Evolutionary conservation across 1,139 yeast genomes (phyloP).

Genomic region (Schwanniomyces etchellsii): DNA sequence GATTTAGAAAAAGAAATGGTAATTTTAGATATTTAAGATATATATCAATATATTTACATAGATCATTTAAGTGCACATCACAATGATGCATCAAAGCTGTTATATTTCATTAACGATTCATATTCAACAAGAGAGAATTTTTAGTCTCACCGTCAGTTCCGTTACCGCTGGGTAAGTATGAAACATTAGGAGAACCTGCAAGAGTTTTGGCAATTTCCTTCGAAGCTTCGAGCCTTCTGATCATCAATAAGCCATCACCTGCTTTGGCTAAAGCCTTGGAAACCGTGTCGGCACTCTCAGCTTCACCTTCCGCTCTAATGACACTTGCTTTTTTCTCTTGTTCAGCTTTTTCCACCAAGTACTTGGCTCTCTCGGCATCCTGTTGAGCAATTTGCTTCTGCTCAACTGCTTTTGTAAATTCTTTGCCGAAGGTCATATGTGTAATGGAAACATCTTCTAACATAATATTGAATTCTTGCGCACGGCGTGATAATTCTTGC

Average conservation of each 20-base stretch:
- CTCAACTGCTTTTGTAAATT: conserved; percentile 97
- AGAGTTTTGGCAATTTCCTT: conserved; percentile 90
- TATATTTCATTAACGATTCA: conserved; percentile 25
- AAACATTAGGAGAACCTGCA: conserved; percentile 77
- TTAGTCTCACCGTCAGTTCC: conserved; percentile 24
- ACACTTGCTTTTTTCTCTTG: conserved; percentile 95
- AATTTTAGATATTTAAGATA: conserved; percentile 27
- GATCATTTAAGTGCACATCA: conserved; percentile 8
- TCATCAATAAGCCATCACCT: conserved; percentile 92
- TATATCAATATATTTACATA: conserved; percentile 5
- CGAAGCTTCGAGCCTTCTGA: conserved; percentile 94
- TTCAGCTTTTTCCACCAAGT: conserved; percentile 92
- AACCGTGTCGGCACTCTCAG: conserved; percentile 90
- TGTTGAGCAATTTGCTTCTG: conserved; percentile 99
- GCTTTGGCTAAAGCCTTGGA: conserved; percentile 91
- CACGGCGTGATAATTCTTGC: conserved; percentile 79
- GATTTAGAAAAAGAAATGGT: conserved; percentile 45
- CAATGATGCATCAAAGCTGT: conserved; percentile 1
- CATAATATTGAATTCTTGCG: conserved; percentile 81
- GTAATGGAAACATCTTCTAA: conserved; percentile 97
- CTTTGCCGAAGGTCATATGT: conserved; percentile 95
- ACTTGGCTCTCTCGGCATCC: conserved; percentile 97
- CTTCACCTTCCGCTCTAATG: conserved; percentile 98
- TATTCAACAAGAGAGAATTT: conserved; percentile 35
- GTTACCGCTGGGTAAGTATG: conserved; percentile 73